Evolutionary conservation across 2,329 filamentous ascomycete species (phyloP), one percentile per base, ranked within the genome.

Genomic region (Xylariaceae sp.): DNA sequence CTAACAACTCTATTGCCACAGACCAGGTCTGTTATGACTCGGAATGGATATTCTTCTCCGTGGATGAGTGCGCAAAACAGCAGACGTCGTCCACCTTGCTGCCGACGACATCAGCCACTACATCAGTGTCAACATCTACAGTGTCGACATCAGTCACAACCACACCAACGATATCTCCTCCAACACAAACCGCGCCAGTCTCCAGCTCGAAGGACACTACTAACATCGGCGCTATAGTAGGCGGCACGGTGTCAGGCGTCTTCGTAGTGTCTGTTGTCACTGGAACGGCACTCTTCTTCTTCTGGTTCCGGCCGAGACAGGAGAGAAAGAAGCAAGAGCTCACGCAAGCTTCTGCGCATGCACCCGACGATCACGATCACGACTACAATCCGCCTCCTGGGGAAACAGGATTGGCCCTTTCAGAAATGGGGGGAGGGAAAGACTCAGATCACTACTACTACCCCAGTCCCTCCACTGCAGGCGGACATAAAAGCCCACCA

Each of bases 281-380:
- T 6, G 47, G 47, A 18, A 28, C 17, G 13, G 45, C 42, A 2
- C 14, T 54, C n/a, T 54, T 50, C 36, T 54, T 56, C 48, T 56
- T 51, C 18, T 45, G 45, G 45, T 50, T 56, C n/a, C 54, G 47
- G 3, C 54, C 54, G 5, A 54, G 18, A 51, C 54, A 51, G 36
- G 40, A 54, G 13, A 42, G 17, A n/a, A 47, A 53, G 18, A 7
- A 54, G 33, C 42, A 42, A 9, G 44, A 44, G 45, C 22, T 53
- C 11, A 18, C 45, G 1, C 14, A 31, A 31, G 11, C n/a, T 17
- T 9, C n/a, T 3, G 22, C 19, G n/a, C 42, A 19, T 2, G 43
- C 43, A 6, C 22, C 31, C 31, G n/a, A 36, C 12, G 16, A n/a
- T 31, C 42, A 3, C 10, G 7, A 45, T 34, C 43, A 13, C 9